A percentile compares a stretch with the other conserved stretches of the same genome.
These are phyloP conservation scores for Solanum chacoense DNA, from an alignment of 305 asterid species.

Conservation along the genomic window DNA sequence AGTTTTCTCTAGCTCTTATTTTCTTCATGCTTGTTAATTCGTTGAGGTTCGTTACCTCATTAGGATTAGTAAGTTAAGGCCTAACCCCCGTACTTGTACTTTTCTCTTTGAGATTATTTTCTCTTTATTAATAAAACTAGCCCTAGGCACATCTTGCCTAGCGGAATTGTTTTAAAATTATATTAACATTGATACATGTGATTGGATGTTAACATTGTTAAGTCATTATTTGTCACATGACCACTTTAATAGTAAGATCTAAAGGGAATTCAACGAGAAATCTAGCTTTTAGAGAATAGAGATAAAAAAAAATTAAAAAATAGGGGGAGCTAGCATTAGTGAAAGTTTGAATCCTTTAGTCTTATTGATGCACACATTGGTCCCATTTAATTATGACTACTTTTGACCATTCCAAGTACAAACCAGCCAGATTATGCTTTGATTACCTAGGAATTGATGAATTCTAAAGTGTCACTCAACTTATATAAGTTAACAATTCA, in stretches of 20 bases:
- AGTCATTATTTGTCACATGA: background rate
- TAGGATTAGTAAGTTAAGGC: no score
- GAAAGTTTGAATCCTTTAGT: background rate
- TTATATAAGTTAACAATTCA: background rate
- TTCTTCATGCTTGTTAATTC: no score
- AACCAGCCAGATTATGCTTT: background rate
- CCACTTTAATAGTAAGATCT: background rate
- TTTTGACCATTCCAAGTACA: conserved; percentile 2
- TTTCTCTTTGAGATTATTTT: no score
- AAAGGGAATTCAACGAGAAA: background rate
- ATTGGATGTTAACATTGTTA: background rate
- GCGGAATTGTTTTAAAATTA: no score
- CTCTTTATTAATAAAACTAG: no score
- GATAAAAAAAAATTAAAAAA: background rate
- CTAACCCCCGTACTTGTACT: no score
- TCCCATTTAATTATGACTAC: background rate
- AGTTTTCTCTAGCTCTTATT: no score
- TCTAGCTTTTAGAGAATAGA: background rate
- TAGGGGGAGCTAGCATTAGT: background rate
- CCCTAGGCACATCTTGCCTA: no score
- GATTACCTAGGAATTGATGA: background rate
- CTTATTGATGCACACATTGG: background rate
- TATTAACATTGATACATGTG: background rate
- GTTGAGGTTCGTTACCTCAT: no score
- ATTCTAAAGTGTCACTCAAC: background rate